phyloP scores from a whole-genome alignment of 2,329 filamentous ascomycete genomes.

The Stachybotrys echinatus region DNA sequence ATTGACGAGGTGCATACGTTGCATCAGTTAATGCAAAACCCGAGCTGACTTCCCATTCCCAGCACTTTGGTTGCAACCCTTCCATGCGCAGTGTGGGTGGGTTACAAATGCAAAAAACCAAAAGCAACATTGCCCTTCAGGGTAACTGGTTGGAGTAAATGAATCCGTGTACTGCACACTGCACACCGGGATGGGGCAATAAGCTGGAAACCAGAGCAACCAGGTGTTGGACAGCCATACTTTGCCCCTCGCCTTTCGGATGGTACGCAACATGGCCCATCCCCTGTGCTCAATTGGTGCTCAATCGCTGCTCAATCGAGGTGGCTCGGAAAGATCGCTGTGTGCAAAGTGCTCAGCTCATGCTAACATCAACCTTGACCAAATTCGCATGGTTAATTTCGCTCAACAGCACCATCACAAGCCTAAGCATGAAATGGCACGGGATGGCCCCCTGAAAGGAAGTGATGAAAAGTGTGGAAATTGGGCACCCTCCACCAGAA shows the following conservation, averaged over 20 bases:
- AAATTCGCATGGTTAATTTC: not conserved
- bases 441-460: not conserved
- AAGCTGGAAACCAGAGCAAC: no score
- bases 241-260: no score
- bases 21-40: not conserved
- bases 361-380: not conserved
- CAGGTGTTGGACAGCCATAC: no score
- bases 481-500: not conserved
- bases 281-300: no score
- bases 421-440: not conserved
- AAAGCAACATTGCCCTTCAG: not conserved
- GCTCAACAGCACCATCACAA: not conserved
- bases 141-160: no score
- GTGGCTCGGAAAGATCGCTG: not conserved
- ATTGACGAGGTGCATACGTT: not conserved
- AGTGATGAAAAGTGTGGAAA: not conserved
- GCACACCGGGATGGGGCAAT: no score
- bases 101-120: not conserved
- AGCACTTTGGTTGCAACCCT: not conserved
- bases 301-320: no score
- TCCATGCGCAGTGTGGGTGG: not conserved
- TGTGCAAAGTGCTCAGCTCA: not conserved
- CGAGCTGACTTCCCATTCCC: not conserved
- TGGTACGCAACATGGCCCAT: no score
- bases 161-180: no score